Evolutionary conservation across 805 yeast species (phyloP), one percentile per base, ranked within the genome.

Genomic region (Ascoidea asiatica): DNA sequence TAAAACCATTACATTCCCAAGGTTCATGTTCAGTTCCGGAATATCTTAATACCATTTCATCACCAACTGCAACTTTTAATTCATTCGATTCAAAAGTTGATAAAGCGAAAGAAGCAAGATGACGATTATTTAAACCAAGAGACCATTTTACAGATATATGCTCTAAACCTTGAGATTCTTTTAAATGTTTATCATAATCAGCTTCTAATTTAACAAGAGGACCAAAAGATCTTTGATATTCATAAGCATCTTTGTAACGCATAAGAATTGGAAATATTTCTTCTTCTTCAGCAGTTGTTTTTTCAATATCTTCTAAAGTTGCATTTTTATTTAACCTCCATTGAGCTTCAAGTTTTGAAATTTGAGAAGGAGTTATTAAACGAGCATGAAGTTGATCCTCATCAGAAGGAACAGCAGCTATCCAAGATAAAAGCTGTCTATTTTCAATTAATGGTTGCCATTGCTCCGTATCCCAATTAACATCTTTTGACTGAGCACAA

Each of bases 371-470:
- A 0, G 81, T 65, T 29, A 84, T 70, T n/a, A 67, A 56, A 39
- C 73, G 69, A 1, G 88, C 70, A 40, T 64, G 64, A n/a, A 76
- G 54, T 46, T 68, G 59, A 41, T 79, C 83, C 22, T 75, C 85
- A 44, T 80, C 87, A 1, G 67, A 54, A 0, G 95, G 95, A 3
- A 65, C 68, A 2, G 77, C 66, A 0, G 87, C 89, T 11, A 89
- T 75, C 96, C 96, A 89, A 1, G 86, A 65, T 46, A 89, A 65
- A 46, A 89, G 75, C 50, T 75, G 79, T 37, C 94, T 69, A 51
- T 86, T 81, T 51, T 82, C 90, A 46, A 89, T 84, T 45, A 89
- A 64, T 0, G 95, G 73, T 55, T 81, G 86, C 97, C 97, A 89
- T 48, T 83, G 81, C 38, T 69, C 73, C 0, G 89, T 79, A 54